Conservation (phyloP, 1,139 yeast species). For the Sugiyamaella neomexicana region DNA sequence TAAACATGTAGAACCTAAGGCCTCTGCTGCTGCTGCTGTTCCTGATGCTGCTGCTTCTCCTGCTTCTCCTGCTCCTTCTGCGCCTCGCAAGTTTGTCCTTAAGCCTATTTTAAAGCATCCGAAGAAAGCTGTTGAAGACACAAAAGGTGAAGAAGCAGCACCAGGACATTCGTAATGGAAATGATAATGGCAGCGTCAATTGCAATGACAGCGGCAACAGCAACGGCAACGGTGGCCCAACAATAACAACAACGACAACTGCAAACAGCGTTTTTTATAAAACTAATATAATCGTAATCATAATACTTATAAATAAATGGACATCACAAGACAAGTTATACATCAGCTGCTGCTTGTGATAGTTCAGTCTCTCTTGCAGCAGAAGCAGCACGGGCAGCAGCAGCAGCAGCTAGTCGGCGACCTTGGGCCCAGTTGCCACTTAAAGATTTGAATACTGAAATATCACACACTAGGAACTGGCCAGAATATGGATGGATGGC, state of each 20-base stretch:
- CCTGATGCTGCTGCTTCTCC: too few relatives aligned
- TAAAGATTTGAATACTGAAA: slow-evolving; percentile 20
- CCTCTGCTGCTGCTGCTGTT: too few relatives aligned
- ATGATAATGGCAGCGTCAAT: too few relatives aligned
- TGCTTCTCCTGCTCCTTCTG: slow-evolving; percentile 5
- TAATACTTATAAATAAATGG: slow-evolving; percentile 5
- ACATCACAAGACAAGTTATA: slow-evolving; percentile 1
- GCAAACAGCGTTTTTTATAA: too few relatives aligned
- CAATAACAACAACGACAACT: too few relatives aligned
- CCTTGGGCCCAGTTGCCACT: slow-evolving; percentile 20
- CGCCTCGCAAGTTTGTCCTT: slow-evolving; percentile 11
- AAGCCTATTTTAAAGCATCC: slow-evolving; percentile 18
- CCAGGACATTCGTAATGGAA: background rate
- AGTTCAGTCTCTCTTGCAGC: slow-evolving; percentile 1
- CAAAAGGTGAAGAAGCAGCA: background rate
- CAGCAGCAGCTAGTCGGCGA: slow-evolving; percentile 7
- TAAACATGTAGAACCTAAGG: background rate
- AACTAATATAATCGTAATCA: slow-evolving; percentile 1
- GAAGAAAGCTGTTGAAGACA: background rate
- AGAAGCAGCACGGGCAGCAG: slow-evolving; percentile 5
- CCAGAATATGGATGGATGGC: slow-evolving; percentile 28
- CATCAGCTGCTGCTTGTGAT: background rate
- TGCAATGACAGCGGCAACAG: too few relatives aligned
- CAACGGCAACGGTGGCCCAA: too few relatives aligned
- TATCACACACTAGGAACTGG: slow-evolving; percentile 28